Conservation (phyloP, 202 grass and related monocot species). For the Panicum hallii region DNA sequence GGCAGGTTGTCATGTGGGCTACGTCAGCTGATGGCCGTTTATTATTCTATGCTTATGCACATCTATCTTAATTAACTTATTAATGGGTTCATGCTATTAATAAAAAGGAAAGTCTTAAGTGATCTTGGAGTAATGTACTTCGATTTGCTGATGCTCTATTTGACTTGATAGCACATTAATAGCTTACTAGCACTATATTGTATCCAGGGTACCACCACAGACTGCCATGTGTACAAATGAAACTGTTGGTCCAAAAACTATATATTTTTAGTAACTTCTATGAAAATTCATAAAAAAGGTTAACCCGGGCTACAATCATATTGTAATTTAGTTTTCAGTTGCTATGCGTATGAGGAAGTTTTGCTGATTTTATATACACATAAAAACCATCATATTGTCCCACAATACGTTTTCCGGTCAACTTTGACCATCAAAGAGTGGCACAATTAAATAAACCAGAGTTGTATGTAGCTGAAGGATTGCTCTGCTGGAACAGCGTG, state of each 20-base stretch:
- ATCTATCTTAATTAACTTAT: constrained; percentile 22
- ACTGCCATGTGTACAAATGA: neutral
- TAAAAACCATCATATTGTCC: neutral
- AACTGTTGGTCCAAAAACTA: neutral
- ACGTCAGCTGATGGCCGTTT: constrained; percentile 11
- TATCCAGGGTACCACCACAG: neutral
- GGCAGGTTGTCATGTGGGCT: constrained; percentile 10
- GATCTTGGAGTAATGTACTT: constrained; percentile 21
- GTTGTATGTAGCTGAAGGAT: constrained; percentile 4
- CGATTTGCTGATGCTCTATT: neutral
- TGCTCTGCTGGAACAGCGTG: too few relatives aligned
- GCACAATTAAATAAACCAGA: constrained; percentile 3
- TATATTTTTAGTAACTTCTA: neutral
- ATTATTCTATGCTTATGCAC: constrained; percentile 19
- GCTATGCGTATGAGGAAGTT: too few relatives aligned
- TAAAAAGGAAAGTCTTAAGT: constrained; percentile 18
- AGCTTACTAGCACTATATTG: neutral
- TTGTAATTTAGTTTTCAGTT: too few relatives aligned
- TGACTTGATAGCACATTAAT: constrained; percentile 32
- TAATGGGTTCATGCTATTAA: constrained; percentile 17
- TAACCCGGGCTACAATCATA: neutral
- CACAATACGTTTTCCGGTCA: neutral
- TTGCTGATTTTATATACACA: neutral
- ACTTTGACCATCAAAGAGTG: neutral
- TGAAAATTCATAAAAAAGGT: neutral